phyloP scores from a whole-genome alignment of 2,329 filamentous ascomycete genomes.

The Epichloe bromicola region DNA sequence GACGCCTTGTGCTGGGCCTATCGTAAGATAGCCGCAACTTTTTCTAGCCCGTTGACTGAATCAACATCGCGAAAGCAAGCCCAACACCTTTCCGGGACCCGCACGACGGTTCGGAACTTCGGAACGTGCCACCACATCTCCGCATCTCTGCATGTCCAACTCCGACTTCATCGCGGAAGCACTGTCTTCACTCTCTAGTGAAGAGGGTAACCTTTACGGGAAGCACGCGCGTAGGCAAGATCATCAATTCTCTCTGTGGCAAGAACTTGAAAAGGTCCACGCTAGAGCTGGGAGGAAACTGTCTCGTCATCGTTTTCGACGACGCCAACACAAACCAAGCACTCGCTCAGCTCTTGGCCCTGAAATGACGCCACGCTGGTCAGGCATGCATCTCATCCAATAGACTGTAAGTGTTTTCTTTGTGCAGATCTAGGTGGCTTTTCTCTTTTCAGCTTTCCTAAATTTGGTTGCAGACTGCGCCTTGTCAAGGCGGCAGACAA shows the following conservation, averaged over 20 bases:
- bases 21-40: no score
- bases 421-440: not conserved
- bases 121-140: not conserved
- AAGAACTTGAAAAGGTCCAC: slow-evolving; percentile 53
- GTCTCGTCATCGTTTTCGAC: slow-evolving; percentile 50
- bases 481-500: not conserved
- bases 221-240: slow-evolving; percentile 54
- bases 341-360: slow-evolving; percentile 45
- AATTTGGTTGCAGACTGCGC: not conserved
- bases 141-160: not conserved
- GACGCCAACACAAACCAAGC: slow-evolving; percentile 57
- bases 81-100: not conserved
- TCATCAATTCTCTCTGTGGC: slow-evolving; percentile 47
- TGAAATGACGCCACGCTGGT: slow-evolving; percentile 60
- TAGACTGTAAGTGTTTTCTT: slow-evolving; percentile 34
- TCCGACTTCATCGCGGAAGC: slow-evolving; percentile 21
- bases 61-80: no score
- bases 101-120: not conserved
- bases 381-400: slow-evolving; percentile 60
- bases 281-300: slow-evolving; percentile 60
- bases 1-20: no score
- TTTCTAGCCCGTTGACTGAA: no score
- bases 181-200: slow-evolving; percentile 29
- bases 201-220: slow-evolving; percentile 69
- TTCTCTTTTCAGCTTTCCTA: not conserved